phyloP scores from a whole-genome alignment of 1,139 yeast genomes.

The Candida dubliniensis region DNA sequence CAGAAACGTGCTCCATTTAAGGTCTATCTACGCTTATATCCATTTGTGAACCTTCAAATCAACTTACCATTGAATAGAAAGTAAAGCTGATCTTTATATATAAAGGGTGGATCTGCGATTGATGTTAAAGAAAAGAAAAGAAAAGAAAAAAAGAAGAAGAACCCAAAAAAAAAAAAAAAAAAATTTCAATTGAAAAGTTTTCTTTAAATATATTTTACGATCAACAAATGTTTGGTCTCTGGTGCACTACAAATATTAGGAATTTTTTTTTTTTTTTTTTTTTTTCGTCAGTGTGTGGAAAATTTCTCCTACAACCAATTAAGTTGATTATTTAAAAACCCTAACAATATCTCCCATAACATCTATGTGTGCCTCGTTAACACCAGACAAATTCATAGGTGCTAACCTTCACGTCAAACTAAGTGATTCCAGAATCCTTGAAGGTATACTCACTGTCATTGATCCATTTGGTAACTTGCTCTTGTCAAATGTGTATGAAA shows the following conservation, averaged over 20 bases:
- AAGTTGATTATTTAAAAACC: not conserved
- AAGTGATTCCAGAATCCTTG: conserved; percentile 33
- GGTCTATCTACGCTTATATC: conserved; percentile 45
- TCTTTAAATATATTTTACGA: too few species aligned
- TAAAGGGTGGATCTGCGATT: conserved; percentile 47
- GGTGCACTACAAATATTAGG: not conserved
- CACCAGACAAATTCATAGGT: conserved; percentile 36
- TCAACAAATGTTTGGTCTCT: too few species aligned
- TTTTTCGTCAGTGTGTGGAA: not conserved
- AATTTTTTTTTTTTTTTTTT: conserved; percentile 3
- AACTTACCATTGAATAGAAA: conserved; percentile 16
- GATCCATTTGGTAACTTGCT: conserved; percentile 50
- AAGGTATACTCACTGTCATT: conserved; percentile 43
- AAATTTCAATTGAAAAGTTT: not conserved
- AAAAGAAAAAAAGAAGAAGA: conserved; percentile 2
- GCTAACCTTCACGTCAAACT: conserved; percentile 29
- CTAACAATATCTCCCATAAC: not conserved
- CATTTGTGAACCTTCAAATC: conserved; percentile 27
- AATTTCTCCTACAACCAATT: not conserved
- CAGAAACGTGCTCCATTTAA: conserved; percentile 52
- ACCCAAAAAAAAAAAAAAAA: conserved; percentile 5
- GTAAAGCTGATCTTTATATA: conserved; percentile 22
- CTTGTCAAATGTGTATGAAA: conserved; percentile 37
- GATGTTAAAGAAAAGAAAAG: conserved; percentile 33
- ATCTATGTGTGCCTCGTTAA: conserved; percentile 1